phyloP scores from a whole-genome alignment of 257 asterid genomes.

The Nemophila menziesii region DNA sequence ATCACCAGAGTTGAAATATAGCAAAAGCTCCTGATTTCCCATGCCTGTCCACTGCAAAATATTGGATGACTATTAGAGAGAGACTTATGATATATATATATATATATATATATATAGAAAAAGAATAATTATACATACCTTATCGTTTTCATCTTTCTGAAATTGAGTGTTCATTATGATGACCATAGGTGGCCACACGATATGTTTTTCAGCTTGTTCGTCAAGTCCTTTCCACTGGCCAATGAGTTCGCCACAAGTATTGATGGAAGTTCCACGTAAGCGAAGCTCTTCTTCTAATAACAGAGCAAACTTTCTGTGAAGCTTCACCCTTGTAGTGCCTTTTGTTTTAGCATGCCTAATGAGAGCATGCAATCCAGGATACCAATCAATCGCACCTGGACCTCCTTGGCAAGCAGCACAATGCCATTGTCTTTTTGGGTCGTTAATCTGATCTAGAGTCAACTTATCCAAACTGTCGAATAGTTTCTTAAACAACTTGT shows the following conservation, averaged over 20 bases:
- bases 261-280: slow-evolving; percentile 21
- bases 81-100: too few species aligned
- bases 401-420: slow-evolving; percentile 38
- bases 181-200: slow-evolving; percentile 37
- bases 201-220: slow-evolving; percentile 18
- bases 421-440: slow-evolving; percentile 37
- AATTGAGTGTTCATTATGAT: slow-evolving; percentile 23
- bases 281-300: slow-evolving; percentile 30
- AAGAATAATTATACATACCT: too few species aligned
- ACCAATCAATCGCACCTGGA: slow-evolving; percentile 37
- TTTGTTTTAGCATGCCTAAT: slow-evolving; percentile 28
- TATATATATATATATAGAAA: too few species aligned
- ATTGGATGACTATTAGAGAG: too few species aligned
- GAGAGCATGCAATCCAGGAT: slow-evolving; percentile 27
- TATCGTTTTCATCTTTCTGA: slow-evolving; percentile 24
- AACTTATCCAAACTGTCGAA: slow-evolving; percentile 18
- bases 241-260: slow-evolving; percentile 19
- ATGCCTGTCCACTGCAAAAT: too few species aligned
- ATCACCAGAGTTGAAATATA: too few species aligned
- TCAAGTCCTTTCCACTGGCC: slow-evolving; percentile 24
- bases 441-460: slow-evolving; percentile 17
- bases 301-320: slow-evolving; percentile 28
- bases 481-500: too few species aligned
- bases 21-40: too few species aligned
- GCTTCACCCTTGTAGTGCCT: slow-evolving; percentile 20